A percentile compares a stretch with the other conserved stretches of the same genome.
These are phyloP conservation scores for Rhodotorula babjevae DNA, from an alignment of 768 basidiomycete genomes.

Conservation along the genomic window DNA sequence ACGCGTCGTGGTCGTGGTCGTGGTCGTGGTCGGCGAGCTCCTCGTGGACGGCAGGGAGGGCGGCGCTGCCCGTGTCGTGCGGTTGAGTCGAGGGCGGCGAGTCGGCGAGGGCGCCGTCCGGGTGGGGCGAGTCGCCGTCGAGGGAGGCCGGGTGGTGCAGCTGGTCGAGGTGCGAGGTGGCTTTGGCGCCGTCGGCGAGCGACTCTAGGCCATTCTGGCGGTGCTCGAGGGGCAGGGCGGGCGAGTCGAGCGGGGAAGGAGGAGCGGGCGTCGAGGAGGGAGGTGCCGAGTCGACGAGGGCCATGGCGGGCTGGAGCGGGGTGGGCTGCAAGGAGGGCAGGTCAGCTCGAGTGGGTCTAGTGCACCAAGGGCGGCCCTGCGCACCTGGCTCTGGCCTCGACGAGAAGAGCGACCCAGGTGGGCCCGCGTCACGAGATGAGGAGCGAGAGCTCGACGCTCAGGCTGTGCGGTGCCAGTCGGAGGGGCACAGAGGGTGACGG, in stretches of 20 bases:
- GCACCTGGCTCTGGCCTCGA: no score
- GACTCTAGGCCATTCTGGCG: neutral
- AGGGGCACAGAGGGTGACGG: no score
- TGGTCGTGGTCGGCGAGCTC: neutral
- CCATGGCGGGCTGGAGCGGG: neutral
- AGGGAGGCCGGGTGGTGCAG: neutral
- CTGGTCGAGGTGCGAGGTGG: slow-evolving; percentile 14
- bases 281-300: neutral
- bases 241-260: neutral
- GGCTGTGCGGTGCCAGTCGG: no score
- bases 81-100: neutral
- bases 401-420: no score
- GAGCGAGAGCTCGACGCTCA: no score
- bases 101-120: neutral
- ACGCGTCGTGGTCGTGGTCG: neutral
- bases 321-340: neutral
- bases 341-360: neutral
- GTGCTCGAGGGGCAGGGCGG: neutral
- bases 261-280: neutral
- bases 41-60: neutral
- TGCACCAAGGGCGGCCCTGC: no score
- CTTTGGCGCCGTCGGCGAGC: neutral
- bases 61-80: neutral
- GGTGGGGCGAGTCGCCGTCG: neutral
- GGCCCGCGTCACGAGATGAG: no score